phyloP scores from a whole-genome alignment of 768 basidiomycete genomes.

The Gymnopilus dilepis region DNA sequence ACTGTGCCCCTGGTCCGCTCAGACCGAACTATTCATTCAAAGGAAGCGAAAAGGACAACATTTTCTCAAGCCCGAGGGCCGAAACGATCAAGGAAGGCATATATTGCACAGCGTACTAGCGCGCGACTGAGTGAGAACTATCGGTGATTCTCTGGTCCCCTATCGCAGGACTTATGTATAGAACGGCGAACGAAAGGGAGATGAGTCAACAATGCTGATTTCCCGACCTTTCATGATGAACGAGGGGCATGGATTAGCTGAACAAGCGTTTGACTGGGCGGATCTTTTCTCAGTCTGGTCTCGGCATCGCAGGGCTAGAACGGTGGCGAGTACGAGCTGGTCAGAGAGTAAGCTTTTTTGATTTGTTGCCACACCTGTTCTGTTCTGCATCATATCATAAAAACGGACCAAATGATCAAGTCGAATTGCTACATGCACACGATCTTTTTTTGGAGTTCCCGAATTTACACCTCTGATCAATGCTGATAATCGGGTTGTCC shows the following conservation, averaged over 20 bases:
- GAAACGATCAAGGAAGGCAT: neutral
- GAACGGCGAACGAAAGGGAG: neutral
- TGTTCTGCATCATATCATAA: slow-evolving; percentile 2
- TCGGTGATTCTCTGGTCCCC: slow-evolving; percentile 3
- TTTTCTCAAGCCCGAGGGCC: neutral
- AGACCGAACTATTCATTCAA: slow-evolving; percentile 3
- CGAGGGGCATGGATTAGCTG: neutral
- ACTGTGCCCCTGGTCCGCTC: slow-evolving; percentile 5
- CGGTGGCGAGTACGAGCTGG: neutral
- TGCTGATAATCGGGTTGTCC: slow-evolving; percentile 11
- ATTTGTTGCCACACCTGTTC: neutral
- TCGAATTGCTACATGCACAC: slow-evolving; percentile 1
- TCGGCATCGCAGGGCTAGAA: neutral
- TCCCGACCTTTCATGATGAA: neutral
- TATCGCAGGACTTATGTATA: slow-evolving; percentile 5
- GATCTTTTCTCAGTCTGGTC: neutral
- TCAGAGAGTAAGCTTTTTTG: slow-evolving; percentile 1
- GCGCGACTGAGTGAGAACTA: slow-evolving; percentile 1
- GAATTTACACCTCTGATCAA: slow-evolving; percentile 1
- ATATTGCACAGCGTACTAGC: neutral
- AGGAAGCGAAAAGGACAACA: neutral
- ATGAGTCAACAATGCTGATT: neutral
- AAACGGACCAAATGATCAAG: slow-evolving; percentile 8
- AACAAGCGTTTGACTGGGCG: too few species aligned
- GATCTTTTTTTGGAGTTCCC: slow-evolving; percentile 16